Conservation (phyloP, 1,139 yeast species). For the Yamadazyma atlantica region DNA sequence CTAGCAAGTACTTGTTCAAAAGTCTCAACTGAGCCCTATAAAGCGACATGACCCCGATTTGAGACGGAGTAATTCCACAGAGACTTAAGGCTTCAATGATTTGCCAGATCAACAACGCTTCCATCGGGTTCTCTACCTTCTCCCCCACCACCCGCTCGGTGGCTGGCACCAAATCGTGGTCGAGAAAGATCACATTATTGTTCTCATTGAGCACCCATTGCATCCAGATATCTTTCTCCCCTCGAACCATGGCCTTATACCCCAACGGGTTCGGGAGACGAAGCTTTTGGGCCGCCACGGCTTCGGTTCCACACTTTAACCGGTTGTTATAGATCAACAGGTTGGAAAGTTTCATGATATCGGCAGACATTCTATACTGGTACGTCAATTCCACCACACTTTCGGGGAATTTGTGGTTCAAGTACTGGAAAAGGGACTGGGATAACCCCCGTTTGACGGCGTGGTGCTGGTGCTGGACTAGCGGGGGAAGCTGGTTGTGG, state of each 20-base stretch:
- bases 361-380: constrained; percentile 92
- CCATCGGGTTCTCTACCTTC: constrained; percentile 68
- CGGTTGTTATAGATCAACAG: constrained; percentile 72
- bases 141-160: constrained; percentile 61
- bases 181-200: constrained; percentile 68
- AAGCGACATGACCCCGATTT: constrained; percentile 85
- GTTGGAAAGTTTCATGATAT: constrained; percentile 82
- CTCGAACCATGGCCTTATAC: constrained; percentile 12
- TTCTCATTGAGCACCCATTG: constrained; percentile 27
- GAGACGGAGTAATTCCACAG: constrained; percentile 59
- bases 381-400: constrained; percentile 71
- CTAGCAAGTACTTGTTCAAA: constrained; percentile 44
- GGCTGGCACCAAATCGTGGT: constrained; percentile 71
- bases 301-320: constrained; percentile 69
- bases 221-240: constrained; percentile 30
- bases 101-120: constrained; percentile 63
- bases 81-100: constrained; percentile 57
- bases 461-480: constrained; percentile 63
- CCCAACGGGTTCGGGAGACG: constrained; percentile 40
- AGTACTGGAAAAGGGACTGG: constrained; percentile 68
- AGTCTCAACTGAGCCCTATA: constrained; percentile 77
- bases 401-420: constrained; percentile 71
- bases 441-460: constrained; percentile 64
- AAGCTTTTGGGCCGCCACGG: constrained; percentile 60
- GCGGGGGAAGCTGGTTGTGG: constrained; percentile 87